Conservation (phyloP, 2,329 filamentous ascomycete species). For the Colletotrichum sp. region DNA sequence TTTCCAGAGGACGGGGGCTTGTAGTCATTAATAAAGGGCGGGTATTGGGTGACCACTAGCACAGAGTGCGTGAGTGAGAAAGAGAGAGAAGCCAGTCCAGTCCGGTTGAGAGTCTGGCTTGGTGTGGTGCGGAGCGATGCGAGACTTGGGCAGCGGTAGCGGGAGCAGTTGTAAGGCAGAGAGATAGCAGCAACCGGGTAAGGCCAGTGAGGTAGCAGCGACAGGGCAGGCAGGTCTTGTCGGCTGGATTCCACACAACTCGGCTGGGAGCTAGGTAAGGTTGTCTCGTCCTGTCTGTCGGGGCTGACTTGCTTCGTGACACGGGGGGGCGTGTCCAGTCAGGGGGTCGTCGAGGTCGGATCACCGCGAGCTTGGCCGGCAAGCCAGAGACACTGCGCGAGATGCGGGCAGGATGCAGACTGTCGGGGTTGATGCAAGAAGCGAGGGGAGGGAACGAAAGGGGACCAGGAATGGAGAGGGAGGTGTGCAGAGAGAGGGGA, state of each 20-base stretch:
- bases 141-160: neutral
- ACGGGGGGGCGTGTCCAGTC: neutral
- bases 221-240: neutral
- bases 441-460: neutral
- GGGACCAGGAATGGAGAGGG: neutral
- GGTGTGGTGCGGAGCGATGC: neutral
- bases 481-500: neutral
- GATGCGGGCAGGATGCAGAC: neutral
- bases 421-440: neutral
- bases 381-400: neutral
- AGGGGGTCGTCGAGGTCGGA: neutral
- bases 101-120: neutral
- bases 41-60: neutral
- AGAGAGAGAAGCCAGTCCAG: neutral
- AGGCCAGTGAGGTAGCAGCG: neutral
- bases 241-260: neutral
- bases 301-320: neutral
- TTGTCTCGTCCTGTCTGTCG: neutral
- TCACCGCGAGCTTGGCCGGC: neutral
- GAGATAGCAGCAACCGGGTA: neutral
- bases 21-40: slow-evolving; percentile 11
- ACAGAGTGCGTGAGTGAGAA: neutral
- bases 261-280: neutral
- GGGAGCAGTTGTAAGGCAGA: neutral
- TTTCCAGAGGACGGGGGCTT: neutral